phyloP scores from a whole-genome alignment of 371 early-diverging fungal species.

The Syncephalastrum sp. region DNA sequence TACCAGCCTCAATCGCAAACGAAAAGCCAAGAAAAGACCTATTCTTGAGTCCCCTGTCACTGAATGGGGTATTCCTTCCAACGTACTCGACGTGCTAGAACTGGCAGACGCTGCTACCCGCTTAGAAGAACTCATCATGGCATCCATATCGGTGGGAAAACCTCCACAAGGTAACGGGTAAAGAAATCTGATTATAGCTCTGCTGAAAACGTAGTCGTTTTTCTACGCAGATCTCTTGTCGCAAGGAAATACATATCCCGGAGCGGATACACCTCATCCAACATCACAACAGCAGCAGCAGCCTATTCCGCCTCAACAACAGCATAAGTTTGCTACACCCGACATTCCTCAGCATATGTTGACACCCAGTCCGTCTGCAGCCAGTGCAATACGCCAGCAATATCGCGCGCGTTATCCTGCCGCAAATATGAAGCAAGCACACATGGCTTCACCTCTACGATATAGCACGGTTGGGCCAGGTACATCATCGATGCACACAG shows the following conservation, averaged over 20 bases:
- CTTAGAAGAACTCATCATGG: constrained; percentile 19
- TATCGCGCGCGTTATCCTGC: too few species aligned
- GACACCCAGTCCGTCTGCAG: too few species aligned
- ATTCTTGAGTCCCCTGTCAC: constrained; percentile 35
- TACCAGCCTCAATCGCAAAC: constrained; percentile 11
- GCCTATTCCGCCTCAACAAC: too few species aligned
- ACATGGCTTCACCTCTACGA: too few species aligned
- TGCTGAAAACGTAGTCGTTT: constrained; percentile 10
- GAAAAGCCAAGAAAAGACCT: constrained; percentile 20
- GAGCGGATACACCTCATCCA: too few species aligned
- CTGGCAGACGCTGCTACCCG: constrained; percentile 25
- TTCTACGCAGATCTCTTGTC: background rate
- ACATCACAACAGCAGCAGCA: too few species aligned
- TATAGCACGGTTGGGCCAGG: too few species aligned
- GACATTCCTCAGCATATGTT: too few species aligned
- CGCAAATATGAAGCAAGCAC: too few species aligned
- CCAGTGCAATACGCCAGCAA: too few species aligned
- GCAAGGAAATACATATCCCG: background rate
- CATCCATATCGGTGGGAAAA: constrained; percentile 20
- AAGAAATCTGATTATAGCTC: constrained; percentile 2
- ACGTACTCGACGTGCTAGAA: constrained; percentile 25
- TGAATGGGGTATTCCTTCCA: constrained; percentile 39
- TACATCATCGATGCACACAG: too few species aligned
- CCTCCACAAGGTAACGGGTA: constrained; percentile 16
- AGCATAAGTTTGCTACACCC: too few species aligned